Evolutionary conservation across 2,329 filamentous ascomycete species (phyloP), one percentile per base, ranked within the genome.

Genomic region (Xylariales sp.): DNA sequence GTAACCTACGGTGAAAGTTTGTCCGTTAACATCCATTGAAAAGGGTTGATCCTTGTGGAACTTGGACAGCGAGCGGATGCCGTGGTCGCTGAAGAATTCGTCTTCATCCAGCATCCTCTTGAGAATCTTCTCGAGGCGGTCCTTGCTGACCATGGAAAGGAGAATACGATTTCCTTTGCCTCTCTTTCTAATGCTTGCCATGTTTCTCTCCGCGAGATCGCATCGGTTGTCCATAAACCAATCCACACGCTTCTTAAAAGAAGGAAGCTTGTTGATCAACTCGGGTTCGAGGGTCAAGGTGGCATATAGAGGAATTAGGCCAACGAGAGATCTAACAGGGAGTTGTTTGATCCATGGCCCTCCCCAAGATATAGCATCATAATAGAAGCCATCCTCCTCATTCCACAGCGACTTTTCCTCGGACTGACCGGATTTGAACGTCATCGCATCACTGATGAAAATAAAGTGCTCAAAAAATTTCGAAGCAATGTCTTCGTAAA

Each of bases 401-500:
- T 96, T 97, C 91, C 91, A 97, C 6, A 97, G 69, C 23, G 90
- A 95, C 55, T 88, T 80, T 53, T 93, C 86, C 57, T 68, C 82
- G 67, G 65, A 83, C 64, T 62, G 73, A 51, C 67, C 88, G 52
- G 73, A 78, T 64, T 74, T 84, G 74, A 85, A 90, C 1, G 85
- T 88, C 91, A 97, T 96, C 41, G 91, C 93, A 66, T 97, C 93
- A 56, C 88, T 94, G 61, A 97, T 97, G 61, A 96, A 83, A 56
- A 97, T 87, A 65, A 97, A 97, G 57, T 97, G 93, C 67, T 97
- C 93, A 54, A 97, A 97, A 71, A 97, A 97, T 65, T 97, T 97
- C 35, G 89, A 94, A 2, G 91, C 90, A 68, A 97, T 85, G 56
- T 97, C 91, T 69, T 97, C 91, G 61, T 97, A 97, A 40, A 84